phyloP scores from a whole-genome alignment of 805 yeast species.

The Cyberlindnera maritima region DNA sequence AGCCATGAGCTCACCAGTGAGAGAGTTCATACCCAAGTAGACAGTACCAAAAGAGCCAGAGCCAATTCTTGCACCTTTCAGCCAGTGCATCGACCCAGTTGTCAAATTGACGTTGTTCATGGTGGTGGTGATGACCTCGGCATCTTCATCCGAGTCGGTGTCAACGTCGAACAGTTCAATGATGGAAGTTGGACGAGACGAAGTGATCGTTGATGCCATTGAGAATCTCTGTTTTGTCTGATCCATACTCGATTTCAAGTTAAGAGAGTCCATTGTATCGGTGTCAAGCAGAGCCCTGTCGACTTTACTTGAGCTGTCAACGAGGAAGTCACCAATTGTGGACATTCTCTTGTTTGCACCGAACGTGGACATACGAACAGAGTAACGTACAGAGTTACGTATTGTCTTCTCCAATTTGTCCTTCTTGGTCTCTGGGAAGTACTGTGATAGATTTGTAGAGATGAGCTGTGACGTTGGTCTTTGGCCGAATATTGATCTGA shows the following conservation, averaged over 20 bases:
- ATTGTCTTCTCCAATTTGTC: constrained; percentile 74
- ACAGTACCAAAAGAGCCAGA: constrained; percentile 95
- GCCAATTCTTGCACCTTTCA: constrained; percentile 90
- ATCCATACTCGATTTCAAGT: constrained; percentile 32
- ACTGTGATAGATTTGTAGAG: constrained; percentile 83
- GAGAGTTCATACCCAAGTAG: constrained; percentile 84
- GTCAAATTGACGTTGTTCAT: constrained; percentile 18
- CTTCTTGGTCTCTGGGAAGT: constrained; percentile 81
- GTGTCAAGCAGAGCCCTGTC: constrained; percentile 41
- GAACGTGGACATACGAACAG: constrained; percentile 52
- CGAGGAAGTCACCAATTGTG: constrained; percentile 63
- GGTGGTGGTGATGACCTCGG: not conserved
- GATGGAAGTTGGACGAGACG: constrained; percentile 23
- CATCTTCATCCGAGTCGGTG: constrained; percentile 22
- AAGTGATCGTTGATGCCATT: constrained; percentile 22
- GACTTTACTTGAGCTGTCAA: constrained; percentile 53
- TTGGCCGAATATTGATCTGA: constrained; percentile 64
- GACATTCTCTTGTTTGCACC: constrained; percentile 31
- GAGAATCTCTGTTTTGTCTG: constrained; percentile 27
- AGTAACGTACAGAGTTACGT: constrained; percentile 78
- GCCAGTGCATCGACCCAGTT: constrained; percentile 78
- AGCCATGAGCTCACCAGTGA: constrained; percentile 95
- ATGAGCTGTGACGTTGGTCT: constrained; percentile 93
- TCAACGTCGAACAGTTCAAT: constrained; percentile 27
- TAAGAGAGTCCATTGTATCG: constrained; percentile 29